phyloP scores from a whole-genome alignment of 2,329 filamentous ascomycete species.

The Aulographum hederae region DNA sequence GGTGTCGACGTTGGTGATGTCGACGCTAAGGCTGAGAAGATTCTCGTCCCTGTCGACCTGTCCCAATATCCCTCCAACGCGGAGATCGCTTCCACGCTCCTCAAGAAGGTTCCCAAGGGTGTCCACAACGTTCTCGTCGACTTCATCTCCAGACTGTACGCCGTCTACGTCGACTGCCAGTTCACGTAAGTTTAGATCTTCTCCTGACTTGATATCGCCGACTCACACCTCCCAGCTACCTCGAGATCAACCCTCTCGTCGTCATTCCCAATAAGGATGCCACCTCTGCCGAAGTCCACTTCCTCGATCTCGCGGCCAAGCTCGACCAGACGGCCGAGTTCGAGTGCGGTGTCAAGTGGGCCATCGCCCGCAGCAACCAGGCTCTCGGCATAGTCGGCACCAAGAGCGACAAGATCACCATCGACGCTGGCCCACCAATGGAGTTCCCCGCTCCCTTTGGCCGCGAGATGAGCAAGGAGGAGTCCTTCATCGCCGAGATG shows the following conservation, averaged over 20 bases:
- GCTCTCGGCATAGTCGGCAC: slow-evolving; percentile 47
- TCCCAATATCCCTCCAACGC: slow-evolving; percentile 90
- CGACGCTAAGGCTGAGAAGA: slow-evolving; percentile 96
- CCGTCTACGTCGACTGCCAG: slow-evolving; percentile 98
- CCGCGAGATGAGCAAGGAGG: slow-evolving; percentile 95
- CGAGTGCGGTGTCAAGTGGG: slow-evolving; percentile 98
- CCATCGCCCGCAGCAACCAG: slow-evolving; percentile 76
- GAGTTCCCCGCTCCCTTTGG: slow-evolving; percentile 98
- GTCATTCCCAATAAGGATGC: slow-evolving; percentile 87
- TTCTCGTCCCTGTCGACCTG: slow-evolving; percentile 91
- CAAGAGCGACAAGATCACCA: slow-evolving; percentile 59
- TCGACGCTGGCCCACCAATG: slow-evolving; percentile 94
- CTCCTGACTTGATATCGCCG: neutral
- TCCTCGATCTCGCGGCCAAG: slow-evolving; percentile 97
- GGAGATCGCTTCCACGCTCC: slow-evolving; percentile 65
- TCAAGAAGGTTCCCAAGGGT: slow-evolving; percentile 87
- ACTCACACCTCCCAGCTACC: slow-evolving; percentile 39
- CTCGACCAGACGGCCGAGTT: slow-evolving; percentile 98
- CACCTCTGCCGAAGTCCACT: slow-evolving; percentile 89
- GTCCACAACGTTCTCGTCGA: slow-evolving; percentile 97
- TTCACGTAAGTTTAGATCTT: slow-evolving; percentile 45
- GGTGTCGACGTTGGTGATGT: slow-evolving; percentile 99
- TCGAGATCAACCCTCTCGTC: slow-evolving; percentile 98
- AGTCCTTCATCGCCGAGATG: slow-evolving; percentile 96
- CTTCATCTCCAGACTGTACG: slow-evolving; percentile 96